Evolutionary conservation across 2,329 filamentous ascomycete species (phyloP), one percentile per base, ranked within the genome.

Genomic region (Lasiodiplodia theobromae): DNA sequence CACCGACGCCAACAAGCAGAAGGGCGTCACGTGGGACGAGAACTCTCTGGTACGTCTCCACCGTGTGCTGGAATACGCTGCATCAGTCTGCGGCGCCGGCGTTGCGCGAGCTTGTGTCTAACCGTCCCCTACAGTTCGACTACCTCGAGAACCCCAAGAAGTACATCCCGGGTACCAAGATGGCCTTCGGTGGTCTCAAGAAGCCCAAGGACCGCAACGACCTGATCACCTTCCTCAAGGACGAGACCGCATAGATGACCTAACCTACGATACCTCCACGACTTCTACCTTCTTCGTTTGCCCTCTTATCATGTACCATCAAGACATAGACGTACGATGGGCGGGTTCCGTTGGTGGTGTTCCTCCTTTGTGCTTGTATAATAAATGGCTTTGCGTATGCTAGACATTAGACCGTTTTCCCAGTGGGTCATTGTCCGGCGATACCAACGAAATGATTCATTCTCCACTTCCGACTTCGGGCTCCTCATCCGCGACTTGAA

Each of bases 141-240:
- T 99, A 99, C 91, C 94, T 99, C 79, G 96, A 99, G 90, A 98
- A 98, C 92, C 96, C 96, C 86, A 99, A 99, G 92, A 98, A 98
- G 89, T 99, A 94, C 90, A 97, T 99, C 74, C 96, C 96, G 76
- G 96, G 96, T 77, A 99, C 96, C 87, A 99, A 98, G 93, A 99
- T 99, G 96, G 96, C 96, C 78, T 99, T 98, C 82, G 96, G 96
- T 86, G 96, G 96, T 84, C 89, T 99, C 81, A 99, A 99, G 94
- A 99, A 99, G 93, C 89, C 90, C 81, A 98, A 98, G 92, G 96
- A 98, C 87, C 90, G 96, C 83, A 97, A 98, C 84, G 95, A 99
- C 85, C 88, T 99, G 79, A 97, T 99, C 89, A 94, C 93, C 79
- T 92, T 84, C 88, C 87, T 93, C 80, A 86, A 88, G 82, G 86